phyloP scores from a whole-genome alignment of 306 rosid species.

The Biancaea sappan region DNA sequence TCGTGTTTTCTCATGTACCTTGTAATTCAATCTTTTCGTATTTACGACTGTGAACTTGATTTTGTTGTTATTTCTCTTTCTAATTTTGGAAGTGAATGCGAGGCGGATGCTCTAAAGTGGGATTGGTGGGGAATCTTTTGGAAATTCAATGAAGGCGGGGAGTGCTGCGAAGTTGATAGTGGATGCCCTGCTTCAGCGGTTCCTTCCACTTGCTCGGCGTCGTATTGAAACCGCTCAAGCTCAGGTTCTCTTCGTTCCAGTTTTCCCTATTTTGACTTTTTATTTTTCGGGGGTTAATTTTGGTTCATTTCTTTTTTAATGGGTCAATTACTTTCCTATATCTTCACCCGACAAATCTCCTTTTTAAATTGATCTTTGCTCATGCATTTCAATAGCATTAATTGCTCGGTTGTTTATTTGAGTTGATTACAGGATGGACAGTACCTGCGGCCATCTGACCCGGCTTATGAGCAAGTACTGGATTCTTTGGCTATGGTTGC shows the following conservation, averaged over 20 bases:
- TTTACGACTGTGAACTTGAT: neutral
- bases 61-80: neutral
- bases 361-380: neutral
- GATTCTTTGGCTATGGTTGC: constrained; percentile 99
- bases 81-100: neutral
- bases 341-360: neutral
- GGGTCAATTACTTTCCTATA: neutral
- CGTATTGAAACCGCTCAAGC: constrained; percentile 99
- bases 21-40: neutral
- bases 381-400: neutral
- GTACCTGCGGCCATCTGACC: constrained; percentile 96
- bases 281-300: too few relatives aligned
- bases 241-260: constrained; percentile 43
- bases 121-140: neutral
- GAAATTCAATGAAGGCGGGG: constrained; percentile 77
- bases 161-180: constrained; percentile 97
- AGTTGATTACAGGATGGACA: constrained; percentile 75
- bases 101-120: neutral
- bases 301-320: neutral
- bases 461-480: constrained; percentile 96
- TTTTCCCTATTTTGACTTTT: neutral
- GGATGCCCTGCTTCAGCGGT: constrained; percentile 97
- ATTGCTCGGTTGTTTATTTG: neutral
- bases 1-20: neutral
- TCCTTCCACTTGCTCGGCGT: constrained; percentile 97